Conservation (phyloP, 805 yeast species). For the Monosporozyma aquatica region DNA sequence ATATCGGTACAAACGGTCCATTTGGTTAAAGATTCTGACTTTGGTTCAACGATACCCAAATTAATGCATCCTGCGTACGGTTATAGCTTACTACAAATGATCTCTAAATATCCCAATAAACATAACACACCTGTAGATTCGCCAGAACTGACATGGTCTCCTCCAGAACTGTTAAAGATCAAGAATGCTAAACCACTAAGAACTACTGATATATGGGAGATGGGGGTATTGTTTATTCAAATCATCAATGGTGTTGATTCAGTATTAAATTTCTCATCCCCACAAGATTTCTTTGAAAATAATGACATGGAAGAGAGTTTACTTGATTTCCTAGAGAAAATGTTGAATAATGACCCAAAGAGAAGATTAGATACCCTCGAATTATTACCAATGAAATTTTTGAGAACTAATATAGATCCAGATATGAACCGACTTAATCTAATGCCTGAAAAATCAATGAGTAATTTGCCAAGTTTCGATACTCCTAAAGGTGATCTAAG, state of each 20-base stretch:
- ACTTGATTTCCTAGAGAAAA: constrained; percentile 53
- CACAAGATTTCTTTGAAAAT: constrained; percentile 50
- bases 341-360: constrained; percentile 56
- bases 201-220: constrained; percentile 88
- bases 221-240: constrained; percentile 70
- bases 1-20: constrained; percentile 54
- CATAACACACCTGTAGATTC: constrained; percentile 17
- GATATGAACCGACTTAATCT: constrained; percentile 23
- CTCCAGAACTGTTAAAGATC: constrained; percentile 57
- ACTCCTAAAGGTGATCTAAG: constrained; percentile 9
- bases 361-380: constrained; percentile 80
- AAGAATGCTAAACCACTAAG: constrained; percentile 46
- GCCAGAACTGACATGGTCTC: constrained; percentile 45
- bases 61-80: constrained; percentile 55
- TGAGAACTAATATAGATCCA: constrained; percentile 58
- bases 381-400: constrained; percentile 70
- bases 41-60: constrained; percentile 50
- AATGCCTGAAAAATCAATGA: constrained; percentile 8
- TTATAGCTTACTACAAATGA: constrained; percentile 36
- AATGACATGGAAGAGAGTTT: constrained; percentile 47
- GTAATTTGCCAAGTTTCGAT: constrained; percentile 1
- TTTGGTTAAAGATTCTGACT: constrained; percentile 40
- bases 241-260: constrained; percentile 53
- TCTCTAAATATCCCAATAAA: constrained; percentile 32
- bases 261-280: constrained; percentile 46